Evolutionary conservation across 2,329 filamentous ascomycete genomes (phyloP).

Genomic region (Venturia pyrina): DNA sequence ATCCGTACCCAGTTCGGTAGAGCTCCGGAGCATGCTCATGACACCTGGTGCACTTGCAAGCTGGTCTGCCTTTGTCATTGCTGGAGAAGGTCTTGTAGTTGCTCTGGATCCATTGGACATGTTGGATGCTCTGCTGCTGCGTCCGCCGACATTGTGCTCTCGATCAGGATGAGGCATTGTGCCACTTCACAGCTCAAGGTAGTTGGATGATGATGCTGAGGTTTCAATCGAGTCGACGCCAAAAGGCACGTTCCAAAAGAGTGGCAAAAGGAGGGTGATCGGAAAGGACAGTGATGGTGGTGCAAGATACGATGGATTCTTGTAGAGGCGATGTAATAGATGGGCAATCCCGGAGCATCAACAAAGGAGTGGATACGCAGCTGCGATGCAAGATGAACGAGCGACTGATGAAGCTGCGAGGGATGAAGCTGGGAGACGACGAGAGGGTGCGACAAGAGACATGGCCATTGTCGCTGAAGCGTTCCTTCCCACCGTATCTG

Average conservation of each 20-base stretch:
- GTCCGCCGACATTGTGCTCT: conserved; percentile 36
- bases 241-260: conserved; percentile 4
- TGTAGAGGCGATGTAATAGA: not conserved
- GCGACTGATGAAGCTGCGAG: not conserved
- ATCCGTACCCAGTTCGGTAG: conserved; percentile 36
- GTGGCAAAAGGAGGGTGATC: not conserved
- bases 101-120: conserved; percentile 29
- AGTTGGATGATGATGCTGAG: not conserved
- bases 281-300: not conserved
- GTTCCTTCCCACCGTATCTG: not conserved
- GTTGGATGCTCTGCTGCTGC: conserved; percentile 37
- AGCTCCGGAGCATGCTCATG: conserved; percentile 40
- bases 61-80: conserved; percentile 22
- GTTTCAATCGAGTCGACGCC: not conserved
- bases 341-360: not conserved
- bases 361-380: not conserved
- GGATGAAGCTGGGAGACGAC: not conserved
- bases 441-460: not conserved
- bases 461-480: not conserved
- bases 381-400: not conserved
- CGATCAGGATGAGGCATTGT: conserved; percentile 35
- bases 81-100: conserved; percentile 21
- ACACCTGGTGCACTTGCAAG: conserved; percentile 30
- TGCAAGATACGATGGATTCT: not conserved
- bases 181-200: not conserved